Conservation (phyloP, 148 eudicot genomes). For the Dianthus caryophyllus region DNA sequence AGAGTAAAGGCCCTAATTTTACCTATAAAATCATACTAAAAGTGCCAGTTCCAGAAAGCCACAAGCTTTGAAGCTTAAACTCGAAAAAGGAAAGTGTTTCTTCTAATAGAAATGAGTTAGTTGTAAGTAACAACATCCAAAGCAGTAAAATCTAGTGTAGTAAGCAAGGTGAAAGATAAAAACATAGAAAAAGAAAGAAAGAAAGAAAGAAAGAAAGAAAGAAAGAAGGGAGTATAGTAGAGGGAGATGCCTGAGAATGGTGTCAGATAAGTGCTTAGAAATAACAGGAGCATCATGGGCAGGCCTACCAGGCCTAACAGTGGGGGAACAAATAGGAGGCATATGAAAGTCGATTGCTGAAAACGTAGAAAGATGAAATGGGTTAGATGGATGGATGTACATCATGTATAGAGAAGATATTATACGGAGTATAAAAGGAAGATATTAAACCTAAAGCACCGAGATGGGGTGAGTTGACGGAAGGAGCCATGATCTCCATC, state of each 20-base stretch:
- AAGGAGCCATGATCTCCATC: conserved; percentile 89
- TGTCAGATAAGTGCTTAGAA: conserved; percentile 83
- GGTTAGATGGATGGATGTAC: conserved; percentile 3
- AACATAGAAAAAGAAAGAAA: too few species aligned
- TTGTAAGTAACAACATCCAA: too few species aligned
- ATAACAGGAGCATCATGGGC: conserved; percentile 75
- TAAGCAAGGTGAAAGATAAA: neutral
- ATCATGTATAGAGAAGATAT: neutral
- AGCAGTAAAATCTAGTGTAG: neutral
- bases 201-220: too few species aligned
- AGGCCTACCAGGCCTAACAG: conserved; percentile 84
- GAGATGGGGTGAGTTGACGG: conserved; percentile 68
- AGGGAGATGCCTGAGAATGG: conserved; percentile 60
- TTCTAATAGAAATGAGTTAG: too few species aligned
- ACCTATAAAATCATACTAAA: too few species aligned
- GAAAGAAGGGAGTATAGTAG: neutral
- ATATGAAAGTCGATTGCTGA: conserved; percentile 91
- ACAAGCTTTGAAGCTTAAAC: too few species aligned
- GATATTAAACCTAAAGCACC: conserved; percentile 93
- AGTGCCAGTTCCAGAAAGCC: too few species aligned
- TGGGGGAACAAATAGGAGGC: conserved; percentile 94
- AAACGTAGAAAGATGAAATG: neutral
- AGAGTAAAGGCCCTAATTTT: too few species aligned
- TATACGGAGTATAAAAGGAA: too few species aligned
- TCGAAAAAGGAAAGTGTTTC: too few species aligned